phyloP scores from a whole-genome alignment of 352 stramenopile species.

The Globisporangium orthogonon region DNA sequence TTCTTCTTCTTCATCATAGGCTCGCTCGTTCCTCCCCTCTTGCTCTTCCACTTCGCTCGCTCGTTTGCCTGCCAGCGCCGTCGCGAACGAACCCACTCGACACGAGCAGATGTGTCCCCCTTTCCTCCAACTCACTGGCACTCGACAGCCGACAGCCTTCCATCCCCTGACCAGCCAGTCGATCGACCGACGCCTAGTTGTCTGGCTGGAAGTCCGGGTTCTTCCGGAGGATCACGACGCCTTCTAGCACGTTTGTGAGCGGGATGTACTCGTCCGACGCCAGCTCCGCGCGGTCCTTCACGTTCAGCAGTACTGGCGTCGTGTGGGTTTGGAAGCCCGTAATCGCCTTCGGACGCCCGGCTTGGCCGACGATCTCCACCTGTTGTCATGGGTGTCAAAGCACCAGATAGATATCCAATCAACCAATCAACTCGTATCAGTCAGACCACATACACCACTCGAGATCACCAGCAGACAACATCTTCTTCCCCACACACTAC shows the following conservation, averaged over 20 bases:
- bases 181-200: slow-evolving; percentile 28
- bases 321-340: slow-evolving; percentile 99
- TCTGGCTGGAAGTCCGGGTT: slow-evolving; percentile 92
- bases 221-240: slow-evolving; percentile 97
- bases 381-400: slow-evolving; percentile 10
- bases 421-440: neutral
- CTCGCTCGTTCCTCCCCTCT: neutral
- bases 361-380: slow-evolving; percentile 99
- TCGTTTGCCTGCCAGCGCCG: neutral
- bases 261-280: slow-evolving; percentile 96
- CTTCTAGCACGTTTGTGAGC: slow-evolving; percentile 96
- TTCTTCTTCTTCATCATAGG: no score
- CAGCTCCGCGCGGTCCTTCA: slow-evolving; percentile 97
- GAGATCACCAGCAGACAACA: neutral
- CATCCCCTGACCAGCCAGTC: neutral
- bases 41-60: neutral
- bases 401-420: neutral
- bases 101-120: no score
- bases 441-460: neutral
- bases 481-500: neutral
- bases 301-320: slow-evolving; percentile 96
- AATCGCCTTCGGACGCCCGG: slow-evolving; percentile 98
- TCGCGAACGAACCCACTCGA: neutral
- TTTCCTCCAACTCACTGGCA: no score
- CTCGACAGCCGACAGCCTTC: neutral